phyloP scores from a whole-genome alignment of 768 basidiomycete species.

The Tricholoma saponaceum region DNA sequence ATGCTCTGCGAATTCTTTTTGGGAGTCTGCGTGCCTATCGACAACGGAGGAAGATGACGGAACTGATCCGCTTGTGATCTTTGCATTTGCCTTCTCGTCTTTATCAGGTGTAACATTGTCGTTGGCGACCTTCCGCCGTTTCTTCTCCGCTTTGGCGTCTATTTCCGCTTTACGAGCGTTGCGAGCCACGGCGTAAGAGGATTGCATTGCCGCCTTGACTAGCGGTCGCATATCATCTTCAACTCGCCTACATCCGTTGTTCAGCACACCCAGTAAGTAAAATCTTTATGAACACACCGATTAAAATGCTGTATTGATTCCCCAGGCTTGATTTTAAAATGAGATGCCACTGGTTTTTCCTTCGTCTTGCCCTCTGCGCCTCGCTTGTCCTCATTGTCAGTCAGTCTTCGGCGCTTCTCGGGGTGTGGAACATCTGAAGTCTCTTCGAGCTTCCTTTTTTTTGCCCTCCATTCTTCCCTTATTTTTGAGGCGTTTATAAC shows the following conservation, averaged over 20 bases:
- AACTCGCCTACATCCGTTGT: conserved; percentile 50
- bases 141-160: conserved; percentile 24
- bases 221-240: conserved; percentile 67
- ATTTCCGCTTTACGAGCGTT: conserved; percentile 37
- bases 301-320: conserved; percentile 79
- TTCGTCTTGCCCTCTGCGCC: conserved; percentile 15
- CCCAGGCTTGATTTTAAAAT: conserved; percentile 52
- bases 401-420: conserved; percentile 31
- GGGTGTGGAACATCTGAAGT: conserved; percentile 19
- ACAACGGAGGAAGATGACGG: conserved; percentile 4
- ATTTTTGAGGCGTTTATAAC: conserved; percentile 61
- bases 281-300: conserved; percentile 37
- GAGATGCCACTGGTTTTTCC: conserved; percentile 16
- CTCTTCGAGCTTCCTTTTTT: conserved; percentile 36
- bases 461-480: conserved; percentile 49
- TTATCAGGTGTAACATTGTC: conserved; percentile 11
- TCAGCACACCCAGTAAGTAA: neutral
- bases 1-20: conserved; percentile 46
- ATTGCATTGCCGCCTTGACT: conserved; percentile 56
- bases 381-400: conserved; percentile 7
- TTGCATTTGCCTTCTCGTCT: conserved; percentile 10
- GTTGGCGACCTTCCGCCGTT: conserved; percentile 12
- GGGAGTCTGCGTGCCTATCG: conserved; percentile 22
- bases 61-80: neutral
- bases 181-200: conserved; percentile 49